Percentiles rank a stretch among this genome's conserved stretches.
phyloP scores from a whole-genome alignment of 768 basidiomycete genomes.

The Hortiboletus campestris region DNA sequence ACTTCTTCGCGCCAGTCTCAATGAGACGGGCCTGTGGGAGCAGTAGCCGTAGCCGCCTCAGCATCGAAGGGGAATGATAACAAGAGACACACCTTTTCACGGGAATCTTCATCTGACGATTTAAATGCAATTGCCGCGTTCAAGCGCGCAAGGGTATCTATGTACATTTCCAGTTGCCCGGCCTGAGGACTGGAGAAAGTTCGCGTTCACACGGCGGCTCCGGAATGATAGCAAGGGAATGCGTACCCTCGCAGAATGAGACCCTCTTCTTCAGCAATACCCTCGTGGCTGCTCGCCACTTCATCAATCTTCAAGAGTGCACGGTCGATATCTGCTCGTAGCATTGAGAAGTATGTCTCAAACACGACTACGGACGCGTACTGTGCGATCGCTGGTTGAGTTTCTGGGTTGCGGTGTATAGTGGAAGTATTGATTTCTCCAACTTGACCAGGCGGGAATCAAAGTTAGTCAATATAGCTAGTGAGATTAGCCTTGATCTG shows the following conservation, averaged over 20 bases:
- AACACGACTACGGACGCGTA: conserved; percentile 35
- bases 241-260: conserved; percentile 72
- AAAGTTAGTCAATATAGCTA: conserved; percentile 82
- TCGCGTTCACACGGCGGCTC: not conserved
- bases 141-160: conserved; percentile 69
- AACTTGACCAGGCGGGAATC: conserved; percentile 79
- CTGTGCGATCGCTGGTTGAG: conserved; percentile 71
- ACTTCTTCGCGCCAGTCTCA: conserved; percentile 81
- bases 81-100: conserved; percentile 45
- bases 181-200: conserved; percentile 58
- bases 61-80: not conserved
- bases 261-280: conserved; percentile 74
- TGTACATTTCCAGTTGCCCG: conserved; percentile 62
- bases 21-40: conserved; percentile 58
- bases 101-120: conserved; percentile 51
- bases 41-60: not conserved
- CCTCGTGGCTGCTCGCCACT: conserved; percentile 71
- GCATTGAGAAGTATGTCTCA: not conserved
- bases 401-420: conserved; percentile 77
- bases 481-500: conserved; percentile 27
- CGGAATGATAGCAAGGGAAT: conserved; percentile 1
- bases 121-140: conserved; percentile 82
- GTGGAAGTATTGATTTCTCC: conserved; percentile 80
- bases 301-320: conserved; percentile 78
- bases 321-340: conserved; percentile 68